phyloP scores from a whole-genome alignment of 1,284 basidiomycete genomes.

The Athelia sp. region DNA sequence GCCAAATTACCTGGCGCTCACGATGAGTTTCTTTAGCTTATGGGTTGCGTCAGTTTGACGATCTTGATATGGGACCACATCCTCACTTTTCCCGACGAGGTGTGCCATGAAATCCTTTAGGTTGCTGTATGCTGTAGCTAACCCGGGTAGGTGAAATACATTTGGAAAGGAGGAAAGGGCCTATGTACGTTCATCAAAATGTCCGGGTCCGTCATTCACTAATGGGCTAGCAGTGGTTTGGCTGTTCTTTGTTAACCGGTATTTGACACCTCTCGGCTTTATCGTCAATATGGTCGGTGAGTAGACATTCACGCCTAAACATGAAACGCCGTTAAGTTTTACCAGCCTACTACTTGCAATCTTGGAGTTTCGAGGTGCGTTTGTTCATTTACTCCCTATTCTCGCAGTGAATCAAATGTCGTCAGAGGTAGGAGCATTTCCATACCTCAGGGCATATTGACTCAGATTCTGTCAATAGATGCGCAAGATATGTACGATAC shows the following conservation, averaged over 20 bases:
- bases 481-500: constrained; percentile 41
- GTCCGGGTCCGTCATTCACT: background rate
- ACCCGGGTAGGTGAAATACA: constrained; percentile 34
- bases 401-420: too few relatives aligned
- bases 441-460: too few relatives aligned
- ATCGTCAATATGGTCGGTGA: constrained; percentile 42
- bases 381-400: background rate
- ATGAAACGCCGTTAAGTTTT: background rate
- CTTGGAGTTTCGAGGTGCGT: background rate
- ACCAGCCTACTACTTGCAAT: constrained; percentile 1
- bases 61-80: constrained; percentile 46
- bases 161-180: constrained; percentile 46
- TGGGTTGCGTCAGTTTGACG: constrained; percentile 43
- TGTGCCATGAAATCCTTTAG: constrained; percentile 11
- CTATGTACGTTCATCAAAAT: constrained; percentile 26
- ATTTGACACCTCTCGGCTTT: constrained; percentile 46
- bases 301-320: constrained; percentile 5
- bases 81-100: constrained; percentile 43
- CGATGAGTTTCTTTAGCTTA: constrained; percentile 31
- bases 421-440: too few relatives aligned
- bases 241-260: constrained; percentile 47
- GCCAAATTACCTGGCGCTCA: background rate
- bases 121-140: background rate
- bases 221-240: constrained; percentile 30
- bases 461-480: constrained; percentile 27